These are phyloP conservation scores for Candida maesae DNA, from an alignment of 805 yeast genomes.

Conservation along the genomic window DNA sequence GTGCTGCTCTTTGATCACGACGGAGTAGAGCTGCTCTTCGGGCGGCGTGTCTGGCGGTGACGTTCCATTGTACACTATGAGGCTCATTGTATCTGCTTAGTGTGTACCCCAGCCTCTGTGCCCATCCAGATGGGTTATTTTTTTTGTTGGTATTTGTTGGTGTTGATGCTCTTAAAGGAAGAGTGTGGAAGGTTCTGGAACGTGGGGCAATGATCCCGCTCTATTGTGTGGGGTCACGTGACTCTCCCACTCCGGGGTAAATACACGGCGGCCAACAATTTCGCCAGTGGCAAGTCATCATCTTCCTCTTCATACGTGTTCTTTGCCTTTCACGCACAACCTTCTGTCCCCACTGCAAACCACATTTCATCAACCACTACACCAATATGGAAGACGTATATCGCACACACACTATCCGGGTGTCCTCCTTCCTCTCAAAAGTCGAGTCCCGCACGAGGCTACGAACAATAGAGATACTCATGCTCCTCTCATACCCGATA, in stretches of 20 bases:
- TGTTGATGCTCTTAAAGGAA: neutral
- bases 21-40: conserved; percentile 15
- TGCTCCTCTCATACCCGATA: conserved; percentile 31
- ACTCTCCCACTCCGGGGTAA: too few relatives aligned
- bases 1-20: conserved; percentile 15
- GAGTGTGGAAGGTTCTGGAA: too few relatives aligned
- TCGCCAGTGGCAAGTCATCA: conserved; percentile 28
- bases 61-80: conserved; percentile 13
- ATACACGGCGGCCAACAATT: too few relatives aligned
- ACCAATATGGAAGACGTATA: conserved; percentile 9
- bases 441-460: conserved; percentile 7
- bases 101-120: too few relatives aligned
- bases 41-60: conserved; percentile 5
- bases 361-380: too few relatives aligned
- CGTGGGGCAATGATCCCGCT: too few relatives aligned
- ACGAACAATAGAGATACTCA: conserved; percentile 10
- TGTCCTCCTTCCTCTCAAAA: neutral
- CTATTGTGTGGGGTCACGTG: too few relatives aligned
- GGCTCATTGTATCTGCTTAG: conserved; percentile 18
- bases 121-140: too few relatives aligned
- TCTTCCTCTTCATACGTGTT: too few relatives aligned
- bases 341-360: too few relatives aligned
- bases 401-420: conserved; percentile 2
- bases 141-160: too few relatives aligned
- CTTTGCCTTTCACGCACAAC: too few relatives aligned